Evolutionary conservation across 345 rosid genomes (phyloP).

Genomic region (Brassica carinata): DNA sequence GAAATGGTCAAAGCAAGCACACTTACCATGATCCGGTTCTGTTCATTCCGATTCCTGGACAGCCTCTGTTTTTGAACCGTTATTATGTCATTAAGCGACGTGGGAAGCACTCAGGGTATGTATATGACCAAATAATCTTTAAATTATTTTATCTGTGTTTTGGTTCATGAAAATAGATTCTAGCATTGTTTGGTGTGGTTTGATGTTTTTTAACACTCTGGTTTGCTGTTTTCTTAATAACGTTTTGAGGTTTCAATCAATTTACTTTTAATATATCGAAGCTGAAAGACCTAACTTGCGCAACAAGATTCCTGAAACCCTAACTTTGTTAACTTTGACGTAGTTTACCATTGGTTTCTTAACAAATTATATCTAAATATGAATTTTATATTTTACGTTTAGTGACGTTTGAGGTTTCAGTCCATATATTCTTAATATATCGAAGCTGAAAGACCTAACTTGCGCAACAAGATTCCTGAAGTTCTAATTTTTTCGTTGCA

Average conservation of each 20-base stretch:
- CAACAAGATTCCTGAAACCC: not conserved
- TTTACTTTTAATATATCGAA: not conserved
- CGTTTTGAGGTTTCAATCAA: too few relatives aligned
- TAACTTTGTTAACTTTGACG: not conserved
- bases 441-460: not conserved
- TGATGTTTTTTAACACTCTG: not conserved
- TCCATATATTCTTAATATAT: too few relatives aligned
- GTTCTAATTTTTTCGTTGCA: conserved; percentile 9
- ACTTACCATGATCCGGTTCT: conserved; percentile 18
- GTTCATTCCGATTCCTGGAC: conserved; percentile 54
- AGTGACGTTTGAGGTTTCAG: too few relatives aligned
- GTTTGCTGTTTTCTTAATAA: not conserved
- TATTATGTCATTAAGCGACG: conserved; percentile 26
- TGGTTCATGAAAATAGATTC: not conserved
- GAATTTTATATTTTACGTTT: too few relatives aligned
- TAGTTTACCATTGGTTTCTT: too few relatives aligned
- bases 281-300: not conserved
- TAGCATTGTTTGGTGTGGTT: not conserved
- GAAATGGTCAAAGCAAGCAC: not conserved
- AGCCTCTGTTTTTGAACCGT: conserved; percentile 50
- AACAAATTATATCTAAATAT: too few relatives aligned
- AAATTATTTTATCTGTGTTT: not conserved
- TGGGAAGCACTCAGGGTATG: conserved; percentile 23
- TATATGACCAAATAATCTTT: not conserved
- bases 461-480: not conserved